Conservation (phyloP, 106 monocot genomes). For the Platanthera zijinensis region DNA sequence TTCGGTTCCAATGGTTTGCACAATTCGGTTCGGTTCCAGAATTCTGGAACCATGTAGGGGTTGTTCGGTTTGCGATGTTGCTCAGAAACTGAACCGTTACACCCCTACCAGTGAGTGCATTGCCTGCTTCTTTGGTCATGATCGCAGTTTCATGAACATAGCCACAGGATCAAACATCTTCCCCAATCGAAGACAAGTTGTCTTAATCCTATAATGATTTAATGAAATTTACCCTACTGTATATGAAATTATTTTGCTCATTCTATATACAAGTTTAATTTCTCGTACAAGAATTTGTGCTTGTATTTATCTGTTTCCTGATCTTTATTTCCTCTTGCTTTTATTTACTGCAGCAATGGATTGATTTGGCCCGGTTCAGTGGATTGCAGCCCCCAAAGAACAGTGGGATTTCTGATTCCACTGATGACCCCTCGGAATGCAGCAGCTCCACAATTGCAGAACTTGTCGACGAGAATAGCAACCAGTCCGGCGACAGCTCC, state of each 20-base stretch:
- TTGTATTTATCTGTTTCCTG: neutral
- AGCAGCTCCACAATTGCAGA: slow-evolving; percentile 18
- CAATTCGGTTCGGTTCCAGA: too few species aligned
- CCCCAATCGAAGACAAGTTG: too few species aligned
- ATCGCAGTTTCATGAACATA: too few species aligned
- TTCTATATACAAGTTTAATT: neutral
- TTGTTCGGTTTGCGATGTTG: too few species aligned
- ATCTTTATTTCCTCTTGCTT: neutral
- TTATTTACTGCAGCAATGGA: slow-evolving; percentile 54
- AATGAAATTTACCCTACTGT: too few species aligned
- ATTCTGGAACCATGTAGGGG: too few species aligned
- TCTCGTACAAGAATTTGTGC: neutral
- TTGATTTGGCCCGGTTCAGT: slow-evolving; percentile 62
- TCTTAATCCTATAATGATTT: too few species aligned
- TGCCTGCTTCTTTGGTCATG: too few species aligned
- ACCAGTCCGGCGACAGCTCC: slow-evolving; percentile 17
- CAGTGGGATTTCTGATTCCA: slow-evolving; percentile 9
- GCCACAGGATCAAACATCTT: too few species aligned
- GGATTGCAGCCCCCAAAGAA: slow-evolving; percentile 39
- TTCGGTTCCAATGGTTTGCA: too few species aligned
- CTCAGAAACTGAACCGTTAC: too few species aligned
- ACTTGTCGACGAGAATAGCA: slow-evolving; percentile 20
- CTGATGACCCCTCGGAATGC: slow-evolving; percentile 19
- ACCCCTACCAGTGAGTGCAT: too few species aligned
- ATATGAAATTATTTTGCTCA: neutral